A percentile compares a stretch with the other conserved stretches of the same genome.
Conservation (phyloP, 768 basidiomycete genomes). For the Clathrus columnatus region DNA sequence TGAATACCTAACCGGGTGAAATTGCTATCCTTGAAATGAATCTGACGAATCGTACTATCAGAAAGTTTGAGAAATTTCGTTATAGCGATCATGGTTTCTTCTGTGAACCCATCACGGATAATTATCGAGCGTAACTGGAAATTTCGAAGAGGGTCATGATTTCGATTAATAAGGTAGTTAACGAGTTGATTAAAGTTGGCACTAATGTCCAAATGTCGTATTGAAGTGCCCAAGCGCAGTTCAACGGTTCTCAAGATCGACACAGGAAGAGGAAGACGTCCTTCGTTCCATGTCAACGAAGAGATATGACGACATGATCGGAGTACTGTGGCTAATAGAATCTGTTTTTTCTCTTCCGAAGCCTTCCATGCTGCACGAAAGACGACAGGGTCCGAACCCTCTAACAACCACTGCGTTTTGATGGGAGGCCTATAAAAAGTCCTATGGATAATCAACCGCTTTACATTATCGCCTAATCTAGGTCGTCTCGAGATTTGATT, state of each 20-base stretch:
- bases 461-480: background rate
- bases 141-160: background rate
- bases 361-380: background rate
- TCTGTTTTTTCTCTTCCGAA: background rate
- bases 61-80: background rate
- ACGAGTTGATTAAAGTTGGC: background rate
- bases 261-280: background rate
- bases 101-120: background rate
- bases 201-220: slow-evolving; percentile 2
- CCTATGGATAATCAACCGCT: background rate
- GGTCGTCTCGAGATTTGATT: background rate
- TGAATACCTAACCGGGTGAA: background rate
- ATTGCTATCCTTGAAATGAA: background rate
- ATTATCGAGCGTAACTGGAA: background rate
- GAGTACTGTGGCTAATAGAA: background rate
- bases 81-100: background rate
- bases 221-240: background rate
- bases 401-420: slow-evolving; percentile 3
- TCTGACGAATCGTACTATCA: background rate
- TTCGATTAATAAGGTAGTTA: background rate
- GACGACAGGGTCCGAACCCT: background rate
- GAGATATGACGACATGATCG: background rate
- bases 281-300: slow-evolving; percentile 7
- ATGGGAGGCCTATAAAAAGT: background rate
- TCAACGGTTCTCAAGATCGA: background rate